Base-by-base conservation (phyloP, 2,329 filamentous ascomycete genomes). In the Neoscytalidium dimidiatum region DNA sequence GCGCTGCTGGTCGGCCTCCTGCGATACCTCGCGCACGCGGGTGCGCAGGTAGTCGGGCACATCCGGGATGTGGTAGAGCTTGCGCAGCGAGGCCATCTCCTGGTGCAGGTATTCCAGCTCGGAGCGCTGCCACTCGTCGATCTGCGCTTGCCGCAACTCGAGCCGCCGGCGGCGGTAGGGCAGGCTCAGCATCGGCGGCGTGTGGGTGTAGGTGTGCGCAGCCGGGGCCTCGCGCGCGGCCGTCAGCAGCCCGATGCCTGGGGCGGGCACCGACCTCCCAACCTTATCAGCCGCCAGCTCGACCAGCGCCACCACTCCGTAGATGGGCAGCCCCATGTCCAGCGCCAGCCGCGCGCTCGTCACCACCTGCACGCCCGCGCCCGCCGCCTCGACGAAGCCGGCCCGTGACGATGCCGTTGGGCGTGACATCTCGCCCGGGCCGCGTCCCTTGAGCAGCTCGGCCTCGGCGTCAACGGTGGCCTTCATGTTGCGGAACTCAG, bases 311-410 rank as follows among this genome's bases (percentile, higher is more conserved):
- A 81, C 69, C 13, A 80, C 68, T 4, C 68, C 76, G 28, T 72
- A 70, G 61, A 78, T 77, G 13, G 74, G 76, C 1, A 76, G 70
- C 11, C 73, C 77, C 69, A 77, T 73, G 33, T 75, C 70, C 1
- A 80, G 62, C 2, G 78, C 78, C 2, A 79, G 66, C 23, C 71
- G 66, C 0, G 76, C 78, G 7, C 56, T 72, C 13, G 69, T 73
- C 2, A 80, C 52, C 0, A 80, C 53, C 62, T 80, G 78, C 3
- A 79, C 67, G 3, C 78, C 77, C 29, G 70, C 74, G 0, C 78
- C 77, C 13, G 75, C 70, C 1, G 72, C 69, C 62, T 80, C 77
- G 9, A 80, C 74, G 49, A 80, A 80, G 0, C 78, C 78, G 4
- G 66, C 71, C 2, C 77, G 68, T 1, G 74, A 70, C 0, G 70